Evolutionary conservation across 768 basidiomycete genomes (phyloP).

Genomic region (Boletus sp.): DNA sequence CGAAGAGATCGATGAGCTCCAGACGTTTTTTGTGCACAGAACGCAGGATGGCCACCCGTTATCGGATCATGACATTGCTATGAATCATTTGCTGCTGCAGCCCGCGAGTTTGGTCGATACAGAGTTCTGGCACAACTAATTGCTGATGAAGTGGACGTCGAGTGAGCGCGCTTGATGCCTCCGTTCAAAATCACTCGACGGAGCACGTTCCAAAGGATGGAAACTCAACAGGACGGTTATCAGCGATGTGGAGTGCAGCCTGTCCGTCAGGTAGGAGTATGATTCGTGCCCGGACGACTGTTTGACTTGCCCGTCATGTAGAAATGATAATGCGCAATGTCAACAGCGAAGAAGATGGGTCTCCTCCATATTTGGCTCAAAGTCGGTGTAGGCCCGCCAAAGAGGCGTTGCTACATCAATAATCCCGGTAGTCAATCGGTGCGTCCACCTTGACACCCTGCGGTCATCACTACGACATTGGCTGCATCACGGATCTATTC

Average conservation of each 20-base stretch:
- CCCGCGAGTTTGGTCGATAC: too few species aligned
- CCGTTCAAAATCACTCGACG: not conserved
- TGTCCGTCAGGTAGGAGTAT: constrained; percentile 11
- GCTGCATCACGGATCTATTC: constrained; percentile 37
- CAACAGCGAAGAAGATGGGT: too few species aligned
- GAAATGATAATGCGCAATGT: not conserved
- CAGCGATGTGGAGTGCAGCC: not conserved
- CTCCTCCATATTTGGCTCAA: not conserved
- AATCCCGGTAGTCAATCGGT: constrained; percentile 10
- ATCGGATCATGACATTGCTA: not conserved
- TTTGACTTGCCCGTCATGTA: not conserved
- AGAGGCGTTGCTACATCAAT: not conserved
- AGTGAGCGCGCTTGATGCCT: not conserved
- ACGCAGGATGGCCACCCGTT: not conserved
- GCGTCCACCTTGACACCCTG: constrained; percentile 22
- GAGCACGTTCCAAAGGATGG: not conserved
- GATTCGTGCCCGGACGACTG: not conserved
- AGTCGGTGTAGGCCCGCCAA: not conserved
- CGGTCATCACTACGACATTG: constrained; percentile 35
- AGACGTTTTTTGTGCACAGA: not conserved
- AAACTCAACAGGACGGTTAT: not conserved
- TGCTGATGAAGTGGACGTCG: too few species aligned
- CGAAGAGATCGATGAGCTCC: not conserved
- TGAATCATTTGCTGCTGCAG: too few species aligned
- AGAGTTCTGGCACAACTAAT: too few species aligned